Evolutionary conservation across 306 rosid genomes (phyloP), one percentile per base, ranked within the genome.

Genomic region (Crataegus laevigata): DNA sequence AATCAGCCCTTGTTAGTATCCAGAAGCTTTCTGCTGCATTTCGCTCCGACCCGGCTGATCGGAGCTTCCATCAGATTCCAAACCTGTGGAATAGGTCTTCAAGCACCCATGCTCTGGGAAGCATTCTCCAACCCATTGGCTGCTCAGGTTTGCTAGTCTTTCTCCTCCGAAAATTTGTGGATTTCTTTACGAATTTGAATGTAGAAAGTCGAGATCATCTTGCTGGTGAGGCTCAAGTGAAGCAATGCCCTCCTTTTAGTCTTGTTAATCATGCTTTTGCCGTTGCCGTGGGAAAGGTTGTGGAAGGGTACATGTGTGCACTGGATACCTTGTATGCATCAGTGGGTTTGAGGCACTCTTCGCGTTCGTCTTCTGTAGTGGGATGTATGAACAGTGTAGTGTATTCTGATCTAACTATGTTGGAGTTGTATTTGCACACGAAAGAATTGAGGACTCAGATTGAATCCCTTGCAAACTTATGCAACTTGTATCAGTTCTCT

Each of bases 181-280:
- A 77, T 32, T 77, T 85, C 66, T 94, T 89, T 68, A 84, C 88
- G 19, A 78, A 75, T 62, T 55, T 73, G 75, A 75, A 75, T 71
- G 21, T 58, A 40, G 83, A 51, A 63, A 50, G 66, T 55, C 75
- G 82, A 77, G 73, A 72, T 71, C 78, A 42, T 77, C 78, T 75
- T 4, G 85, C 57, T n/a, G 77, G 30, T 66, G 65, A 81, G 55
- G 40, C 22, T 75, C 60, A 60, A 36, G 81, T 55, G 55, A 79
- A 73, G 60, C 75, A 79, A 6, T 14, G 14, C 50, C 85, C 83
- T 68, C 88, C 86, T 9, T 82, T 67, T 64, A 85, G 86, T 79
- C 93, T 94, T 71, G 96, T 90, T 50, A 94, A 92, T 79, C 99
- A 94, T 78, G 99, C 97, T 40, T 94, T 91, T 59, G 87, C 92